Conservation (phyloP, 164 flowering plant species). For the Vitis cinerea region DNA sequence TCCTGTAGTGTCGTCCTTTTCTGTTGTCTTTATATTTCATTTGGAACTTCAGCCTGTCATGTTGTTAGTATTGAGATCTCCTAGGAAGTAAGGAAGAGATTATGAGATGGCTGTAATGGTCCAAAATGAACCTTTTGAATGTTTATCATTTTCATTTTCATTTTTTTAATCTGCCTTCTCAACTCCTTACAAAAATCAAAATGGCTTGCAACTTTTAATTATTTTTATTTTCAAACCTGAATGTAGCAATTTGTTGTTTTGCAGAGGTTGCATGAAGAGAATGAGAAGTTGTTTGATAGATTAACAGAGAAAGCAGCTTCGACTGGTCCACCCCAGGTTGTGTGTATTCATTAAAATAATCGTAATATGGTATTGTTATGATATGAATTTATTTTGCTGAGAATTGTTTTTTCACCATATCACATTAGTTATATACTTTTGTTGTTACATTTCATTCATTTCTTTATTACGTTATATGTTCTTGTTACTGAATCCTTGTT, state of each 20-base stretch:
- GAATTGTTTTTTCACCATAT: background rate
- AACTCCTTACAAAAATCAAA: background rate
- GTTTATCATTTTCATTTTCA: no score
- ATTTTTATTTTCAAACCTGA: background rate
- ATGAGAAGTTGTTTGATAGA: constrained; percentile 89
- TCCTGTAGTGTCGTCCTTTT: background rate
- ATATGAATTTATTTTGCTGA: background rate
- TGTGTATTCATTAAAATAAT: background rate
- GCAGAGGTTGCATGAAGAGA: constrained; percentile 98
- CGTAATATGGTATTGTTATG: background rate
- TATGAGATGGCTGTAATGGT: background rate
- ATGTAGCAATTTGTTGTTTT: constrained; percentile 6
- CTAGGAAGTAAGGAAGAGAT: background rate
- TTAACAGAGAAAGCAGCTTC: constrained; percentile 78
- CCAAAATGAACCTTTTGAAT: no score
- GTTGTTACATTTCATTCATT: no score
- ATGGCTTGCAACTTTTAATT: background rate
- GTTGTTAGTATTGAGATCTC: background rate
- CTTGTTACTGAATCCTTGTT: no score
- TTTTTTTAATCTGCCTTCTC: background rate
- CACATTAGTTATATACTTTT: background rate
- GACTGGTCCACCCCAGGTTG: constrained; percentile 72
- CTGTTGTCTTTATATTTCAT: background rate
- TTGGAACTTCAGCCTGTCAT: background rate
- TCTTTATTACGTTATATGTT: no score